phyloP scores from a whole-genome alignment of 2,329 filamentous ascomycete species.

The Phaeosphaeria sp. region DNA sequence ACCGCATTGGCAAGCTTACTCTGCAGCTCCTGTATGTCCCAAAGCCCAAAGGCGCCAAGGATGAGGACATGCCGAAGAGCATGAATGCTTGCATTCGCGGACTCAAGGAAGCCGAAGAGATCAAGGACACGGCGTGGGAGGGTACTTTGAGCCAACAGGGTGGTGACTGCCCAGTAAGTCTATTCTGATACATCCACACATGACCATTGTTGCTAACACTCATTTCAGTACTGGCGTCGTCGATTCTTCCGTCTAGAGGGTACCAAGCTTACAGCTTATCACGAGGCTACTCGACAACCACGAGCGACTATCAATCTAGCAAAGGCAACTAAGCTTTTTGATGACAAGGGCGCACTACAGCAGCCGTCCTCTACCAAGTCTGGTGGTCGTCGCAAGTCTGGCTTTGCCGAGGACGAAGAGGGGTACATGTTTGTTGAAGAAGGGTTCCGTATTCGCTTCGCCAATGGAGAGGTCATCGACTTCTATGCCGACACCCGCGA shows the following conservation, averaged over 20 bases:
- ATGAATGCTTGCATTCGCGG: constrained; percentile 97
- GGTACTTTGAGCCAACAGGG: constrained; percentile 94
- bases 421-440: constrained; percentile 99
- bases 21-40: constrained; percentile 94
- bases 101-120: constrained; percentile 86
- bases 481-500: constrained; percentile 91
- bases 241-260: constrained; percentile 95
- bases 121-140: constrained; percentile 79
- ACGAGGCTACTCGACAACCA: constrained; percentile 93
- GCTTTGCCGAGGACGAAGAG: constrained; percentile 97
- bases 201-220: constrained; percentile 15
- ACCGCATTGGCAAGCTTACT: constrained; percentile 93
- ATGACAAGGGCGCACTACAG: constrained; percentile 83
- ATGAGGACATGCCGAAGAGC: constrained; percentile 99
- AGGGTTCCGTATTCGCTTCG: constrained; percentile 97
- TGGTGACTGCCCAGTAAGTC: constrained; percentile 91
- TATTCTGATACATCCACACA: not conserved
- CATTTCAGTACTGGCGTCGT: constrained; percentile 86
- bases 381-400: constrained; percentile 85
- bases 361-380: constrained; percentile 78
- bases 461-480: constrained; percentile 97
- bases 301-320: constrained; percentile 95
- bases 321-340: constrained; percentile 91
- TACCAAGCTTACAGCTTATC: constrained; percentile 90
- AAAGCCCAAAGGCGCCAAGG: constrained; percentile 81